These are phyloP conservation scores for Trichophyton equinum DNA, from an alignment of 2,329 filamentous ascomycete species.

Conservation along the genomic window DNA sequence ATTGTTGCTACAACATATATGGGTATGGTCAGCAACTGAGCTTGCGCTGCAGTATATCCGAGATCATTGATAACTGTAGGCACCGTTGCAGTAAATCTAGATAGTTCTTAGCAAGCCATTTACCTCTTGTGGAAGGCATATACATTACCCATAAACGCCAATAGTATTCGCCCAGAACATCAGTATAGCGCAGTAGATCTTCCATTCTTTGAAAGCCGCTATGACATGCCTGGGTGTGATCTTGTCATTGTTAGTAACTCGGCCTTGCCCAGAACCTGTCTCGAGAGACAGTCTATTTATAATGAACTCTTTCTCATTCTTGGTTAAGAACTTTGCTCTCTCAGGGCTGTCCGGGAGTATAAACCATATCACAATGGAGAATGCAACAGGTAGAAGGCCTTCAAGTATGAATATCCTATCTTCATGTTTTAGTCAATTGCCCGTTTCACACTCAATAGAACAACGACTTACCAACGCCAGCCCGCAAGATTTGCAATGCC, in stretches of 20 bases:
- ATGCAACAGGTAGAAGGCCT: conserved; percentile 37
- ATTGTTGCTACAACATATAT: conserved; percentile 19
- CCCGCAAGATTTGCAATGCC: conserved; percentile 30
- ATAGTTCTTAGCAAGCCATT: conserved; percentile 12
- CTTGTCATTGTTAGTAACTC: conserved; percentile 20
- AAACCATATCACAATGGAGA: conserved; percentile 41
- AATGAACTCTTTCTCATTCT: conserved; percentile 32
- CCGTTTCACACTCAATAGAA: neutral
- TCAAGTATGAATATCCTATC: conserved; percentile 37
- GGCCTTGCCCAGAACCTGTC: conserved; percentile 14
- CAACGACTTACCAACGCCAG: conserved; percentile 32
- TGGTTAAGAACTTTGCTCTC: conserved; percentile 45
- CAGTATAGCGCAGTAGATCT: conserved; percentile 28
- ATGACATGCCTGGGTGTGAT: conserved; percentile 34
- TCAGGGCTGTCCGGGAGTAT: conserved; percentile 56
- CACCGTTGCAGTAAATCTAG: conserved; percentile 17
- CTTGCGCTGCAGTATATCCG: conserved; percentile 31
- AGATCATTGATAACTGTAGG: conserved; percentile 21
- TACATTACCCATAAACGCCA: conserved; percentile 15
- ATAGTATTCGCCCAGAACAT: conserved; percentile 17
- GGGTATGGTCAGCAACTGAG: conserved; percentile 27
- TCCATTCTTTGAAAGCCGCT: conserved; percentile 36
- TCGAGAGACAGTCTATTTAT: conserved; percentile 19
- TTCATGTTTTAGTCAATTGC: neutral
- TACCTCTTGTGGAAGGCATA: conserved; percentile 1